Conservation (phyloP, 352 stramenopile species). For the Pythium scleroteichum region DNA sequence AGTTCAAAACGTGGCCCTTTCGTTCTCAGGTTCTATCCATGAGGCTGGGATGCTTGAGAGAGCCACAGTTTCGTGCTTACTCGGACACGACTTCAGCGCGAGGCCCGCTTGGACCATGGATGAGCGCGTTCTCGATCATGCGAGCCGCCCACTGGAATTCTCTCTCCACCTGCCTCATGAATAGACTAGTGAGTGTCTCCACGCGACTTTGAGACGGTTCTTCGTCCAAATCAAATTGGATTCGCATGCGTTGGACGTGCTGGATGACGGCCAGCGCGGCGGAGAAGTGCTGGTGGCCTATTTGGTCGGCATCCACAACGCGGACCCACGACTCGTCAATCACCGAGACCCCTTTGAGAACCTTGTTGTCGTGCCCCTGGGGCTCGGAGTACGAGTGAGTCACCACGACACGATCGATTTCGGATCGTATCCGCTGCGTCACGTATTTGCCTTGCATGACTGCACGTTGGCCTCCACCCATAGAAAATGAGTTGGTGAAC, state of each 20-base stretch:
- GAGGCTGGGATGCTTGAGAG: too few species aligned
- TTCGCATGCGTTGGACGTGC: neutral
- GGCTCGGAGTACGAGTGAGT: conserved; percentile 3
- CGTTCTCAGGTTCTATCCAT: too few species aligned
- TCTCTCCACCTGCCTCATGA: neutral
- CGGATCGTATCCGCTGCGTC: neutral
- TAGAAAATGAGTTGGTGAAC: neutral
- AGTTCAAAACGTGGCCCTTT: too few species aligned
- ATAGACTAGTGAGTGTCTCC: conserved; percentile 1
- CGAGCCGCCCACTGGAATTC: neutral
- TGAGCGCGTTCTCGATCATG: neutral
- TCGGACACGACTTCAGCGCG: neutral
- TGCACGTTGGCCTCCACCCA: neutral
- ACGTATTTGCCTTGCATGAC: conserved; percentile 14
- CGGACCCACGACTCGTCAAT: conserved; percentile 12
- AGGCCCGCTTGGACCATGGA: neutral
- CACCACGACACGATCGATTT: neutral
- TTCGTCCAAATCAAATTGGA: neutral
- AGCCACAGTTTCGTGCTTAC: neutral
- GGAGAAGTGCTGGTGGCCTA: neutral
- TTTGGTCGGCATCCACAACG: neutral
- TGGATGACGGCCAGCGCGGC: conserved; percentile 7
- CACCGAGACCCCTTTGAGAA: neutral
- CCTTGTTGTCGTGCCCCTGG: neutral
- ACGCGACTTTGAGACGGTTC: neutral